phyloP scores from a whole-genome alignment of 176 grass and related monocot genomes.

The Coix lacrymajobi region DNA sequence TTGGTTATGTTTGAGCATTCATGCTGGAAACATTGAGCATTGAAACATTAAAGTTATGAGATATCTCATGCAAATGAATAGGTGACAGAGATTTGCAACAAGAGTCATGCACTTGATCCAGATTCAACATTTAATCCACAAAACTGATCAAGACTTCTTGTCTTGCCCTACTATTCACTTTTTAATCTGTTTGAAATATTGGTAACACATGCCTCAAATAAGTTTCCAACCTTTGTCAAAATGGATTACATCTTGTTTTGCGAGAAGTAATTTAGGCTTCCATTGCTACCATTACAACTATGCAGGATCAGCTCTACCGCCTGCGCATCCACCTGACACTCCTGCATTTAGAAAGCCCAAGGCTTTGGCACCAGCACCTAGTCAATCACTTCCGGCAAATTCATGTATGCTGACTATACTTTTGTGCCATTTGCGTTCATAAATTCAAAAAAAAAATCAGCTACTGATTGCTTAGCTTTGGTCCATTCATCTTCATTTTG shows the following conservation, averaged over 20 bases:
- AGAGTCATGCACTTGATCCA: slow-evolving; percentile 14
- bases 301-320: slow-evolving; percentile 50
- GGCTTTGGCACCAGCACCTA: slow-evolving; percentile 42
- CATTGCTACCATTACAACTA: slow-evolving; percentile 11
- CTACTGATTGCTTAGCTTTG: not conserved
- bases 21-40: not conserved
- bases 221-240: slow-evolving; percentile 14
- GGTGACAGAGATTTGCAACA: not conserved
- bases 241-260: slow-evolving; percentile 14
- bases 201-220: slow-evolving; percentile 27
- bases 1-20: not conserved
- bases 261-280: not conserved
- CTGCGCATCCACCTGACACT: slow-evolving; percentile 30
- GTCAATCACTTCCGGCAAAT: slow-evolving; percentile 50
- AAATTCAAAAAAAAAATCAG: slow-evolving; percentile 20
- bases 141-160: slow-evolving; percentile 4
- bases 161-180: not conserved
- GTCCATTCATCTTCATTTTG: slow-evolving; percentile 16
- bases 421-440: slow-evolving; percentile 15
- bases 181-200: slow-evolving; percentile 6
- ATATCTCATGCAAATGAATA: slow-evolving; percentile 10
- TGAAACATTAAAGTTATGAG: slow-evolving; percentile 3
- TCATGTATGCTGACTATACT: slow-evolving; percentile 48
- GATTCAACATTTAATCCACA: slow-evolving; percentile 17
- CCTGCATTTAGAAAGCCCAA: slow-evolving; percentile 34